Evolutionary conservation across 768 basidiomycete genomes (phyloP), one percentile per base, ranked within the genome.

Genomic region (Grammothele lineata): DNA sequence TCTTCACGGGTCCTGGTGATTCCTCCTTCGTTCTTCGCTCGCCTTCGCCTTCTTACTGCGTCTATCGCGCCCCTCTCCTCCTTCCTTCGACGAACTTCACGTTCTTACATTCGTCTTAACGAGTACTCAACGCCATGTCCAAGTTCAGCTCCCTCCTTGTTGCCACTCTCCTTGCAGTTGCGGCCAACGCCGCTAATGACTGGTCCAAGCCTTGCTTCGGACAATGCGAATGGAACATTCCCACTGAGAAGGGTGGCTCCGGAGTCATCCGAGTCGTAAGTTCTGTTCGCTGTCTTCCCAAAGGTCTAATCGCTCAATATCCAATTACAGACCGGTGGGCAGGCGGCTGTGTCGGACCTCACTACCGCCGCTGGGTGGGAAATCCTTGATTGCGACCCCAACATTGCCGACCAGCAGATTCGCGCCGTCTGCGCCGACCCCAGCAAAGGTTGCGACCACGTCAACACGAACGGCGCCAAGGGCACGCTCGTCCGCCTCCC

Each of bases 401-500:
- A 70, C 46, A 51, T 60, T 0, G 48, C 68, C 10, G 55, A 66
- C 22, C 76, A 78, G 51, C 71, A 75, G 32, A 70, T 78, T 39
- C 72, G 75, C 8, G 65, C 76, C 17, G 74, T 77, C 3, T 80
- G 78, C 62, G 57, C 58, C 49, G 54, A 57, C 17, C 57, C 62
- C 14, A 47, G 57, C 18, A 37, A 48, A 10, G 59, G 61, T 6
- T 77, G 75, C 57, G 59, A 60, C 22, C 74, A 73, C 47, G 59
- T 78, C 10, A 71, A 66, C 47, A 58, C 62, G 30, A 58, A 57
- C 27, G 70, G 65, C 19, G 67, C 75, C 0, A 71, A 65, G n/a
- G 72, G 70, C 47, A 79, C 75, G 50, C 60, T 81, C 18, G 76
- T 80, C 23, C 69, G 77, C n/a, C 57, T 81, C 7, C 78, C 80